Evolutionary conservation across 805 yeast species (phyloP).

Genomic region (Helenozyma rhizophorensis): DNA sequence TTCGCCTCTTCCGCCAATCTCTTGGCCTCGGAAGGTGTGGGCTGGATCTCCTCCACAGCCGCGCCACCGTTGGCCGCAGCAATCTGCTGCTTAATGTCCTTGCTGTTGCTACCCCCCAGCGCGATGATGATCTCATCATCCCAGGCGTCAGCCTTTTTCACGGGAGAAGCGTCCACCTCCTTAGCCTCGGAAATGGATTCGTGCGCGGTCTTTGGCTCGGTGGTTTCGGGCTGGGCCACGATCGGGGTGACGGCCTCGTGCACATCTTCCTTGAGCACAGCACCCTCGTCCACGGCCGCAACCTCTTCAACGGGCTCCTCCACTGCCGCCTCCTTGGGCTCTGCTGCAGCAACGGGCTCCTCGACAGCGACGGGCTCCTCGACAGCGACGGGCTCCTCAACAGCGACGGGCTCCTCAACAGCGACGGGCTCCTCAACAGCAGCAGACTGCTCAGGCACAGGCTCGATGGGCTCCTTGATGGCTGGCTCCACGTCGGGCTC

Average conservation of each 20-base stretch:
- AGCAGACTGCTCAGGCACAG: slow-evolving; percentile 3
- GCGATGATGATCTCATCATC: slow-evolving; percentile 38
- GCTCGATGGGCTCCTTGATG: slow-evolving; percentile 8
- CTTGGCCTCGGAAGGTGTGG: slow-evolving; percentile 35
- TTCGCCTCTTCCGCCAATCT: slow-evolving; percentile 33
- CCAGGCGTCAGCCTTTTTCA: slow-evolving; percentile 9
- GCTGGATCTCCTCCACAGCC: slow-evolving; percentile 39
- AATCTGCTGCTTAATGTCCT: slow-evolving; percentile 31
- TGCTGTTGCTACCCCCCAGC: slow-evolving; percentile 26
- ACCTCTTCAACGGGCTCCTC: slow-evolving; percentile 8
- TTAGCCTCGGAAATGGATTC: slow-evolving; percentile 9
- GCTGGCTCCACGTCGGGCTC: slow-evolving; percentile 10
- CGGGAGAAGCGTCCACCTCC: slow-evolving; percentile 17
- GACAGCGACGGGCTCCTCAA: too few relatives aligned
- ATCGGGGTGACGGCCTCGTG: too few relatives aligned
- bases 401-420: not conserved
- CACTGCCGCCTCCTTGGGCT: not conserved
- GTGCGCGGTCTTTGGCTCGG: slow-evolving; percentile 1
- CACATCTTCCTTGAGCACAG: too few relatives aligned
- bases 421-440: not conserved
- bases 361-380: too few relatives aligned
- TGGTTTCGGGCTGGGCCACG: not conserved
- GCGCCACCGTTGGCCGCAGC: slow-evolving; percentile 32
- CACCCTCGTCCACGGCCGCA: slow-evolving; percentile 3
- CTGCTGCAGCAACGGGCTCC: too few relatives aligned